These are phyloP conservation scores for Aspergillus unguis DNA, from an alignment of 2,329 filamentous ascomycete genomes.

Conservation along the genomic window DNA sequence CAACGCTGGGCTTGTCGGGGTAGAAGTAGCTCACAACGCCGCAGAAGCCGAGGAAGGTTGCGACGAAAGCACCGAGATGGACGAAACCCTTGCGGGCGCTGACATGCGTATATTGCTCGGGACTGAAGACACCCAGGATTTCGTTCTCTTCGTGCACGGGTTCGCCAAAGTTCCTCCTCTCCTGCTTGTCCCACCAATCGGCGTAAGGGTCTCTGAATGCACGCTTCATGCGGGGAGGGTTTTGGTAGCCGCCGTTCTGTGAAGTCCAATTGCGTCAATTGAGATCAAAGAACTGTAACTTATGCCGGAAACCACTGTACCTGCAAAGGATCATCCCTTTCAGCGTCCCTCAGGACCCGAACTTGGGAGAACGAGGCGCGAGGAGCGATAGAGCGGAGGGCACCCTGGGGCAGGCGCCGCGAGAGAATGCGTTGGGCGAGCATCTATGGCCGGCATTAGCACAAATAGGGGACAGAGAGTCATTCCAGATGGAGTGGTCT, in stretches of 20 bases:
- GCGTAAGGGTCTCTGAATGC: constrained; percentile 89
- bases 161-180: constrained; percentile 94
- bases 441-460: constrained; percentile 37
- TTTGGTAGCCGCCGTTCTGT: constrained; percentile 49
- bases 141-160: constrained; percentile 97
- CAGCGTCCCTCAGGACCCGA: constrained; percentile 37
- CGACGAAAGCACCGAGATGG: constrained; percentile 67
- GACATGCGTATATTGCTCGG: constrained; percentile 84
- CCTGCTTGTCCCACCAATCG: constrained; percentile 97
- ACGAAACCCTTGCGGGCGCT: constrained; percentile 66
- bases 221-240: constrained; percentile 67
- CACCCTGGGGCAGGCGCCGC: constrained; percentile 41
- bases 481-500: not conserved
- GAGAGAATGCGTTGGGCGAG: constrained; percentile 44
- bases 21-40: constrained; percentile 67
- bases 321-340: constrained; percentile 43
- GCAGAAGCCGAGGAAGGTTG: constrained; percentile 60
- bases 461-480: constrained; percentile 9
- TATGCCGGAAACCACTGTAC: constrained; percentile 26
- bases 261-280: constrained; percentile 18
- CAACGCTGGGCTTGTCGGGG: constrained; percentile 67
- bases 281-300: not conserved
- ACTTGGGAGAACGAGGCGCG: constrained; percentile 44
- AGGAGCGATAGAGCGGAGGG: constrained; percentile 37
- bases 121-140: constrained; percentile 81